Conservation (phyloP, 2,329 filamentous ascomycete species). For the Plenodomus lindquistii region DNA sequence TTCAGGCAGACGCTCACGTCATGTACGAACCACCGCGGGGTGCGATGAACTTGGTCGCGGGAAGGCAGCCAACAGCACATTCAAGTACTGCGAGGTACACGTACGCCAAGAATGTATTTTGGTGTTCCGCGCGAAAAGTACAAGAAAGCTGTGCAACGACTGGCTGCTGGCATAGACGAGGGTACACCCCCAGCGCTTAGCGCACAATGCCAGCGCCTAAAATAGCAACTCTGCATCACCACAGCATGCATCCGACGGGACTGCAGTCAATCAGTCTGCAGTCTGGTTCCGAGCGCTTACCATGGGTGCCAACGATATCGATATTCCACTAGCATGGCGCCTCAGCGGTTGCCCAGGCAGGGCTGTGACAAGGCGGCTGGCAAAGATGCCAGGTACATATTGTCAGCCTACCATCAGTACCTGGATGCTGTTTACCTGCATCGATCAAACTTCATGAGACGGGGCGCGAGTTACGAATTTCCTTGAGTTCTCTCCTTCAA, state of each 20-base stretch:
- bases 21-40: not conserved
- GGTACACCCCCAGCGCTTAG: constrained; percentile 36
- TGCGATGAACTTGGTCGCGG: not conserved
- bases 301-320: constrained; percentile 31
- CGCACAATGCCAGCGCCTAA: constrained; percentile 32
- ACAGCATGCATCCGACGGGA: constrained; percentile 27
- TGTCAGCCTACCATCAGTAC: constrained; percentile 36
- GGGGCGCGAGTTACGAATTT: constrained; percentile 41
- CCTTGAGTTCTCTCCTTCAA: constrained; percentile 41
- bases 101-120: constrained; percentile 40
- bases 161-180: constrained; percentile 26
- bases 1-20: not conserved
- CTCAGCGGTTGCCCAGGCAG: constrained; percentile 42
- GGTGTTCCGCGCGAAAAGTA: constrained; percentile 24
- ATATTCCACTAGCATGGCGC: constrained; percentile 33
- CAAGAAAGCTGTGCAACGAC: constrained; percentile 23
- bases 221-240: constrained; percentile 36
- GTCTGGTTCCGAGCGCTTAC: constrained; percentile 38
- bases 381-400: constrained; percentile 39
- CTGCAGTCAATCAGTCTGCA: constrained; percentile 28
- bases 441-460: constrained; percentile 41
- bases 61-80: constrained; percentile 12
- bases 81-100: constrained; percentile 23
- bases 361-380: constrained; percentile 36
- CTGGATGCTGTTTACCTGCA: constrained; percentile 25